A percentile compares a stretch with the other conserved stretches of the same genome.
Evolutionary conservation across 495 filamentous ascomycete genomes (phyloP).

Genomic region (Stereocaulon alpinum): DNA sequence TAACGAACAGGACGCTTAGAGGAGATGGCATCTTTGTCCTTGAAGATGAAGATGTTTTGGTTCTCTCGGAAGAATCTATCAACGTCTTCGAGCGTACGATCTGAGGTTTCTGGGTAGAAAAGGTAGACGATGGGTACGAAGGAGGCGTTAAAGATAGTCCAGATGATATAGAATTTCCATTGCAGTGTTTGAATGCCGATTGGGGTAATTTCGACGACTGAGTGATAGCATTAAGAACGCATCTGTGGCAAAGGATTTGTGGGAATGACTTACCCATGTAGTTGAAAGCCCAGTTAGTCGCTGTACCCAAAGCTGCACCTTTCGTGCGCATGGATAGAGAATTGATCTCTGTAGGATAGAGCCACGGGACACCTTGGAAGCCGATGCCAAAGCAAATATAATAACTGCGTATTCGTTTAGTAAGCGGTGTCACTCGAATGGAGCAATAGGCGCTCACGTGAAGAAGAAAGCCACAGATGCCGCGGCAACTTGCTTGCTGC

Average conservation of each 20-base stretch:
- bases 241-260: neutral
- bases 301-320: conserved; percentile 47
- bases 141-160: conserved; percentile 45
- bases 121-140: conserved; percentile 58
- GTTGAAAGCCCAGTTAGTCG: conserved; percentile 50
- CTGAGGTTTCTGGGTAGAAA: conserved; percentile 54
- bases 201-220: conserved; percentile 53
- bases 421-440: neutral
- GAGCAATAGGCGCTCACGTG: conserved; percentile 20
- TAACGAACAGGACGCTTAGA: conserved; percentile 31
- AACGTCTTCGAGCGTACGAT: conserved; percentile 41
- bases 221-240: neutral
- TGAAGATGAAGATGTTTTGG: conserved; percentile 28
- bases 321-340: conserved; percentile 47
- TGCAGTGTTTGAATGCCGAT: conserved; percentile 45
- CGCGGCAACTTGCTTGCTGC: conserved; percentile 27
- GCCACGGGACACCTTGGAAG: conserved; percentile 48
- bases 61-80: conserved; percentile 38
- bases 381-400: conserved; percentile 44
- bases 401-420: conserved; percentile 21
- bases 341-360: conserved; percentile 56
- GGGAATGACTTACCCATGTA: conserved; percentile 33
- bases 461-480: conserved; percentile 46
- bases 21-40: conserved; percentile 31
- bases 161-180: conserved; percentile 59